phyloP scores from a whole-genome alignment of 1,139 yeast species.

The Pneumocystis wakefieldiae region DNA sequence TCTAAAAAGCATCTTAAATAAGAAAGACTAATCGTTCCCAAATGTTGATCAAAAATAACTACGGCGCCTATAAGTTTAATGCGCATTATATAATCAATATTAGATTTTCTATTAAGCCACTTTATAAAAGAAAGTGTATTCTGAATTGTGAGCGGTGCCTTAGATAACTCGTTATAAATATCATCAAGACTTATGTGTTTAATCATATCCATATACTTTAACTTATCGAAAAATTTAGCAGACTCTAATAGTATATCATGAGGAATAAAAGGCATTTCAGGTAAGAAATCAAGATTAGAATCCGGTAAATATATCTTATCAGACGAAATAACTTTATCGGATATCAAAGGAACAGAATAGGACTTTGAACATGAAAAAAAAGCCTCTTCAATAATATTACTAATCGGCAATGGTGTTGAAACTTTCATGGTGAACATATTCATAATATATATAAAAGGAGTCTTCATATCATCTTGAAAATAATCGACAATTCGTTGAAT shows the following conservation, averaged over 20 bases:
- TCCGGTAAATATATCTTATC: slow-evolving; percentile 22
- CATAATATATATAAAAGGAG: not conserved
- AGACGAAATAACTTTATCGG: slow-evolving; percentile 23
- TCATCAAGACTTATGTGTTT: slow-evolving; percentile 19
- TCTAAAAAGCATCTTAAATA: slow-evolving; percentile 20
- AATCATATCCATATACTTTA: slow-evolving; percentile 18
- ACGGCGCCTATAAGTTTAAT: slow-evolving; percentile 13
- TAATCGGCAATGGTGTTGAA: slow-evolving; percentile 6
- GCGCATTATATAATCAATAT: slow-evolving; percentile 9
- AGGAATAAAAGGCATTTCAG: slow-evolving; percentile 22
- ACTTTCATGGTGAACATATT: slow-evolving; percentile 5
- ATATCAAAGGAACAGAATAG: slow-evolving; percentile 21
- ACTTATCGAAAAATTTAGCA: slow-evolving; percentile 20
- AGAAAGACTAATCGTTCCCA: slow-evolving; percentile 17
- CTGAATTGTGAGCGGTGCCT: slow-evolving; percentile 17
- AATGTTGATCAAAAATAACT: slow-evolving; percentile 14
- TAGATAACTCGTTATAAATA: slow-evolving; percentile 20
- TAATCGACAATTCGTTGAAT: not conserved
- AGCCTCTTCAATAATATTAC: slow-evolving; percentile 6
- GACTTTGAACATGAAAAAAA: slow-evolving; percentile 12
- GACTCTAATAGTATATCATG: slow-evolving; percentile 17
- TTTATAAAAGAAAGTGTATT: slow-evolving; percentile 14
- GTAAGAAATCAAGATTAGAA: slow-evolving; percentile 20
- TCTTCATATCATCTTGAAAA: not conserved
- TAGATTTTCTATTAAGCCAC: slow-evolving; percentile 12